Percentiles rank a stretch among this genome's conserved stretches.
These are phyloP conservation scores for Starmerella geochares DNA, from an alignment of 805 yeast species.

Conservation along the genomic window DNA sequence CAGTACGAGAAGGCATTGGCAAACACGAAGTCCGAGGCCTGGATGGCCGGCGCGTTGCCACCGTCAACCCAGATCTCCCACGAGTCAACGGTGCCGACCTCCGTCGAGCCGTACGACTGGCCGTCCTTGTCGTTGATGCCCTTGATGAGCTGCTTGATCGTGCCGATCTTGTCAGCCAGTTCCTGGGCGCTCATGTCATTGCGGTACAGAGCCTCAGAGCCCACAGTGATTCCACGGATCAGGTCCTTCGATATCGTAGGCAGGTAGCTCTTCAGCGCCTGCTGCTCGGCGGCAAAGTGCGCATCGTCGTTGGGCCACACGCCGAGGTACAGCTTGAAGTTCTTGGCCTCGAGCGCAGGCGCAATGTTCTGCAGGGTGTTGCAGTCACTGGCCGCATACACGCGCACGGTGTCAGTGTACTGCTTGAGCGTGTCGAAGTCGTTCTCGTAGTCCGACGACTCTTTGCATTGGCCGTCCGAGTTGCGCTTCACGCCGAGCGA, in stretches of 20 bases:
- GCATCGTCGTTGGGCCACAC: conserved; percentile 88
- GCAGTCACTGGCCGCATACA: conserved; percentile 91
- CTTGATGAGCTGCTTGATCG: conserved; percentile 49
- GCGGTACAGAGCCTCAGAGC: conserved; percentile 94
- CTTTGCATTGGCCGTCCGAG: conserved; percentile 60
- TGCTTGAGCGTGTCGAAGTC: conserved; percentile 54
- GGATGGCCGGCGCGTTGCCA: conserved; percentile 55
- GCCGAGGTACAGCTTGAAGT: conserved; percentile 71
- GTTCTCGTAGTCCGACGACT: conserved; percentile 53
- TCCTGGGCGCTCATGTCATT: conserved; percentile 65
- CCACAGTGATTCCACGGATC: conserved; percentile 72
- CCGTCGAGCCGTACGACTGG: conserved; percentile 54
- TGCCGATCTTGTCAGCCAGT: conserved; percentile 57
- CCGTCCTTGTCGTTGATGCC: conserved; percentile 72
- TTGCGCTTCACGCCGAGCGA: conserved; percentile 76
- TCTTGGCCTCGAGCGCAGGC: conserved; percentile 72
- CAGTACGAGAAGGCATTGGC: conserved; percentile 97
- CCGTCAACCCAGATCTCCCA: conserved; percentile 89
- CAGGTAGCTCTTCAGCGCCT: conserved; percentile 58
- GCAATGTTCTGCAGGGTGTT: conserved; percentile 75
- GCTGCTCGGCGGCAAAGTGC: conserved; percentile 64
- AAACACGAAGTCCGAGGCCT: conserved; percentile 73
- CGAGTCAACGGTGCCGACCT: conserved; percentile 91
- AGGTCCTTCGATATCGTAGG: conserved; percentile 54
- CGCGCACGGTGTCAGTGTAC: conserved; percentile 60